Evolutionary conservation across 2,329 filamentous ascomycete genomes (phyloP).

Genomic region (Dactylonectria estremocensis): DNA sequence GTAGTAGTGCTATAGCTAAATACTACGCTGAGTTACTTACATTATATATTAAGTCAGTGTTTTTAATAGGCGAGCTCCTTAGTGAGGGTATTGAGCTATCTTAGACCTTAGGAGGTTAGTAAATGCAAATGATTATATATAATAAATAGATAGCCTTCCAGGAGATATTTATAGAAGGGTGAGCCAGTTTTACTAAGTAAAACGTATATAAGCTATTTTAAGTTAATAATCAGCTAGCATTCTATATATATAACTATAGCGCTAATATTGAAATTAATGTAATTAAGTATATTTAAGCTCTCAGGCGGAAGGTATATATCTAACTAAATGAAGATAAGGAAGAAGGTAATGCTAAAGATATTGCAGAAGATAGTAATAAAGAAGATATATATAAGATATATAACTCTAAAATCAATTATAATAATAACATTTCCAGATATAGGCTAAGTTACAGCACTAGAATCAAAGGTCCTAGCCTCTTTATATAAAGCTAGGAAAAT

Average conservation of each 20-base stretch:
- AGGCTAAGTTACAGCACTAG: too few species aligned
- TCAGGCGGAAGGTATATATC: background rate
- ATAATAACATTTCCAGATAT: too few species aligned
- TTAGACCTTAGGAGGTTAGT: background rate
- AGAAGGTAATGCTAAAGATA: background rate
- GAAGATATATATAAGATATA: too few species aligned
- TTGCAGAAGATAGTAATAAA: too few species aligned
- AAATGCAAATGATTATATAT: background rate
- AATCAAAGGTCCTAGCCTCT: too few species aligned
- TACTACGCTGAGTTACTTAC: background rate
- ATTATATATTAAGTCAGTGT: background rate
- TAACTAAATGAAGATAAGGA: background rate
- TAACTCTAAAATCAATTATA: too few species aligned
- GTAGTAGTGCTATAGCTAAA: background rate
- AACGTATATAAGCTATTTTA: background rate
- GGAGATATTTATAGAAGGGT: background rate
- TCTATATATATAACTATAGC: background rate
- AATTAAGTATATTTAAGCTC: background rate
- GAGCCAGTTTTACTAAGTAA: background rate
- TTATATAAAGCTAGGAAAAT: too few species aligned
- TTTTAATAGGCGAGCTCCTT: background rate
- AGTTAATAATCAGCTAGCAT: background rate
- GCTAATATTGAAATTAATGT: background rate
- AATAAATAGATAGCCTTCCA: background rate
- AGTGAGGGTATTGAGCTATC: background rate